Evolutionary conservation across 305 asterid genomes (phyloP).

Genomic region (Fraxinus albicans): DNA sequence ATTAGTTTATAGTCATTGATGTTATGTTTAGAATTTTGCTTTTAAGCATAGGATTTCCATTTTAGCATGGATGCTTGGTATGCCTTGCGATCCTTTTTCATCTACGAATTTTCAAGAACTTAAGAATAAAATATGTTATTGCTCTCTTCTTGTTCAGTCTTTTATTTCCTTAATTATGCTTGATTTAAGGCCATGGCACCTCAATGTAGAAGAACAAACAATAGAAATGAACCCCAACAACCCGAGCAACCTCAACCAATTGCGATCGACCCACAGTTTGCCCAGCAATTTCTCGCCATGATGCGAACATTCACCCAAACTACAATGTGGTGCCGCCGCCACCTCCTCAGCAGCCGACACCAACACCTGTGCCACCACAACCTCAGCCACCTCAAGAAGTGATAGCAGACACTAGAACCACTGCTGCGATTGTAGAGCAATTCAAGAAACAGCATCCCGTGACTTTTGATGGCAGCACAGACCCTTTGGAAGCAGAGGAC

Average conservation of each 20-base stretch:
- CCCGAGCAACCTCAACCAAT: neutral
- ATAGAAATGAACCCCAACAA: neutral
- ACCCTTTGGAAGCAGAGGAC: neutral
- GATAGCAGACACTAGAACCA: neutral
- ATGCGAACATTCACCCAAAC: neutral
- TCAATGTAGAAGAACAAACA: neutral
- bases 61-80: neutral
- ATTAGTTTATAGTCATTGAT: neutral
- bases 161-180: neutral
- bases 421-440: neutral
- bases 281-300: neutral
- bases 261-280: neutral
- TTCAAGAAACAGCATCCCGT: neutral
- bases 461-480: neutral
- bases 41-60: neutral
- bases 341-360: neutral
- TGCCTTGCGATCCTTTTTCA: neutral
- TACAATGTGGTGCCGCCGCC: neutral
- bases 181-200: neutral
- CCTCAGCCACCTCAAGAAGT: neutral
- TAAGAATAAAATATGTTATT: neutral
- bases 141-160: neutral
- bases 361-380: neutral
- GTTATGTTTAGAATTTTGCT: neutral
- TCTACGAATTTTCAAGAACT: neutral